phyloP scores from a whole-genome alignment of 2,329 filamentous ascomycete genomes.

The Ambrosiella cleistominuta region DNA sequence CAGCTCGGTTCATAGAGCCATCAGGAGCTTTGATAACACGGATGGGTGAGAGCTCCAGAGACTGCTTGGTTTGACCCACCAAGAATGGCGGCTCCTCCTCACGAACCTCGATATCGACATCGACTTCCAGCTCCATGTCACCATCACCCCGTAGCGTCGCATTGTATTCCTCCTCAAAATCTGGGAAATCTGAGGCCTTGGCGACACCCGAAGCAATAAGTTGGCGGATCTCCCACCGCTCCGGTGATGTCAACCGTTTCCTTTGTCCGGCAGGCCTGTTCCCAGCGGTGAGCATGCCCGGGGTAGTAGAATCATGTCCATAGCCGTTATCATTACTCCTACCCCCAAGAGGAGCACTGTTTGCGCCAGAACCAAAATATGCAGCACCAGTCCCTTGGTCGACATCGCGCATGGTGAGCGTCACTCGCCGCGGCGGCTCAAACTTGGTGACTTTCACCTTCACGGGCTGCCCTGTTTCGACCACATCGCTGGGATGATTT shows the following conservation, averaged over 20 bases:
- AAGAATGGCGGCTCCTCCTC: slow-evolving; percentile 96
- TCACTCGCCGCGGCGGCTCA: slow-evolving; percentile 55
- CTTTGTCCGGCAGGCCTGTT: slow-evolving; percentile 32
- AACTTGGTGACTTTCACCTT: slow-evolving; percentile 88
- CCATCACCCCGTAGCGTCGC: slow-evolving; percentile 72
- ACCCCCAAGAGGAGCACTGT: slow-evolving; percentile 65
- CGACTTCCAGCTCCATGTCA: slow-evolving; percentile 82
- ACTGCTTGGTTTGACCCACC: slow-evolving; percentile 90
- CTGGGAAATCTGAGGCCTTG: slow-evolving; percentile 84
- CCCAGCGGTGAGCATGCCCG: slow-evolving; percentile 20
- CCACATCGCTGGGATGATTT: slow-evolving; percentile 77
- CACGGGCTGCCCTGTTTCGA: slow-evolving; percentile 63
- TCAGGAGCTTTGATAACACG: slow-evolving; percentile 94
- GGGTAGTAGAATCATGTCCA: slow-evolving; percentile 3
- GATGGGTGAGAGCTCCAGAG: slow-evolving; percentile 84
- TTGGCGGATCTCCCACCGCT: slow-evolving; percentile 94
- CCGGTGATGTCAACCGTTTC: slow-evolving; percentile 90
- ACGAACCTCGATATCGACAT: slow-evolving; percentile 89
- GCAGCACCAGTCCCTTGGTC: slow-evolving; percentile 80
- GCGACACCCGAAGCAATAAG: slow-evolving; percentile 88
- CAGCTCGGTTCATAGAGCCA: slow-evolving; percentile 91
- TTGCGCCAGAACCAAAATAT: slow-evolving; percentile 72
- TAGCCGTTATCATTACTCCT: slow-evolving; percentile 24
- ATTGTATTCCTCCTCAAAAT: slow-evolving; percentile 86
- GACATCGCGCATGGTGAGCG: slow-evolving; percentile 92